Evolutionary conservation across 1,139 yeast species (phyloP).

Genomic region (Diutina mesorugosa): DNA sequence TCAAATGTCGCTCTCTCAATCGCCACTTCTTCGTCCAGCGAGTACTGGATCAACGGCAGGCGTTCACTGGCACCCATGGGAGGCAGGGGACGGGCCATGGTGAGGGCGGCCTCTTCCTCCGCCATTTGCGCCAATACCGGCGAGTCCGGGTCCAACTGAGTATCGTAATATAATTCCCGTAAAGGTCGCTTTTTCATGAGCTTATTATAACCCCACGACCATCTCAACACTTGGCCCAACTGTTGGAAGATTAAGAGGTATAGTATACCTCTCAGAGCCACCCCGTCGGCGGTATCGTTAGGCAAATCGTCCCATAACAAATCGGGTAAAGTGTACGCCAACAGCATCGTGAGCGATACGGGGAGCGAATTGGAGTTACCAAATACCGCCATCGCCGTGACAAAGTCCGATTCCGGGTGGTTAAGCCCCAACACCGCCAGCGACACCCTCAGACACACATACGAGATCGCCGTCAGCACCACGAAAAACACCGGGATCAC

Average conservation of each 20-base stretch:
- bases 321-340: constrained; percentile 63
- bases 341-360: constrained; percentile 60
- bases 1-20: background rate
- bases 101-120: background rate
- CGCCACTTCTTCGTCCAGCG: background rate
- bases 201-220: constrained; percentile 90
- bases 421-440: constrained; percentile 33
- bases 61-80: background rate
- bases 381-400: constrained; percentile 81
- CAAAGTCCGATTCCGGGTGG: constrained; percentile 60
- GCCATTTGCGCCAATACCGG: background rate
- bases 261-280: constrained; percentile 70
- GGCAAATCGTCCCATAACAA: constrained; percentile 63
- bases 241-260: constrained; percentile 74
- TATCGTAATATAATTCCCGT: constrained; percentile 17
- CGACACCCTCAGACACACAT: constrained; percentile 33
- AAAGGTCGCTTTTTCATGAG: constrained; percentile 41
- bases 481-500: constrained; percentile 65
- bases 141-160: background rate
- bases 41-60: background rate
- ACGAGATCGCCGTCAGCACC: constrained; percentile 51
- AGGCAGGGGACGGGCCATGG: background rate
- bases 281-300: constrained; percentile 53
- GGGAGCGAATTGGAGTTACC: constrained; percentile 76
- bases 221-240: constrained; percentile 68